Evolutionary conservation across 129 eudicot species (phyloP).

Genomic region (Chrysanthemum lavandulifolium): DNA sequence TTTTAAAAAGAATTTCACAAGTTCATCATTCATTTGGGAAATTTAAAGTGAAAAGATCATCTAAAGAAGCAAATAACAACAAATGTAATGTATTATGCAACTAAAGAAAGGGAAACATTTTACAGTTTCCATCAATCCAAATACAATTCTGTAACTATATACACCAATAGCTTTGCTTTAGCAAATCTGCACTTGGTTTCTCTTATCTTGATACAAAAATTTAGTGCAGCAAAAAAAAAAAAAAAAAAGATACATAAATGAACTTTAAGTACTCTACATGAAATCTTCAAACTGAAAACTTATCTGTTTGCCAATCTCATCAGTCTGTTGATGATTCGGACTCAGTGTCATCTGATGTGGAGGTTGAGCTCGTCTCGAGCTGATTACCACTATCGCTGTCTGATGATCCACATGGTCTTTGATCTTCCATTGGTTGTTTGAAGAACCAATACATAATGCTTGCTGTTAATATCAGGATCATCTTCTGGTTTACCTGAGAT

Average conservation of each 20-base stretch:
- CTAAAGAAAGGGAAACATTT: constrained; percentile 28
- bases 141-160: constrained; percentile 54
- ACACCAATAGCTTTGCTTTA: constrained; percentile 46
- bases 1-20: too few relatives aligned
- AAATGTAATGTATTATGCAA: background rate
- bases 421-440: constrained; percentile 72
- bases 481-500: constrained; percentile 90
- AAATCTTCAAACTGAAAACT: constrained; percentile 23
- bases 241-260: constrained; percentile 20
- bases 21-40: background rate
- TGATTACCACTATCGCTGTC: constrained; percentile 83
- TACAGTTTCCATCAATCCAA: constrained; percentile 34
- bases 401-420: constrained; percentile 58
- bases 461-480: constrained; percentile 84
- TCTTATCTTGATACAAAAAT: constrained; percentile 27
- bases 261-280: constrained; percentile 31
- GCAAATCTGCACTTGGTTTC: constrained; percentile 42
- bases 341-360: constrained; percentile 76
- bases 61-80: background rate
- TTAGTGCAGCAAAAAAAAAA: constrained; percentile 24
- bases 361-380: constrained; percentile 66
- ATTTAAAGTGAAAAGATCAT: too few relatives aligned
- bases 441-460: constrained; percentile 91
- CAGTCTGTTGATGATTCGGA: constrained; percentile 80
- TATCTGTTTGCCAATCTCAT: constrained; percentile 32